phyloP scores from a whole-genome alignment of 2,329 filamentous ascomycete species.

The Microdochium trichocladiopsis region DNA sequence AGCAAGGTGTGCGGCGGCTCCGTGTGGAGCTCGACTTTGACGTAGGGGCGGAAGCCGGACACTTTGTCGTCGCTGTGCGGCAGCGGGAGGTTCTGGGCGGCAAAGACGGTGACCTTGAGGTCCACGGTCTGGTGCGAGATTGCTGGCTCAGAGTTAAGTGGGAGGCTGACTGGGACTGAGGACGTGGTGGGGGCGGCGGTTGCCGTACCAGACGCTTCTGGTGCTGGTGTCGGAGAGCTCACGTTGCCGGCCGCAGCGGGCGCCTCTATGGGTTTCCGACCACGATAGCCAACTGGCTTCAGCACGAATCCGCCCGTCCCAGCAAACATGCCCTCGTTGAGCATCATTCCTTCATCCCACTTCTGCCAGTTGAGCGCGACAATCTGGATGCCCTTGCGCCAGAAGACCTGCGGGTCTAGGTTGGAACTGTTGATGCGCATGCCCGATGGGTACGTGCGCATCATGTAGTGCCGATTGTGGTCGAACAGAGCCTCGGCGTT shows the following conservation, averaged over 20 bases:
- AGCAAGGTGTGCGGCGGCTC: constrained; percentile 36
- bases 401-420: constrained; percentile 76
- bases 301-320: constrained; percentile 79
- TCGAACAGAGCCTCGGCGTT: constrained; percentile 54
- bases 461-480: constrained; percentile 75
- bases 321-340: constrained; percentile 88
- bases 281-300: constrained; percentile 60
- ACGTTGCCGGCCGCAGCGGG: background rate
- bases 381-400: constrained; percentile 84
- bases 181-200: constrained; percentile 7
- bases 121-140: constrained; percentile 54
- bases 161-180: background rate
- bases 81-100: constrained; percentile 69
- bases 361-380: constrained; percentile 93
- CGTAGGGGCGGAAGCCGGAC: constrained; percentile 65
- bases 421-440: constrained; percentile 80
- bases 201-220: background rate
- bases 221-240: background rate
- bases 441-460: constrained; percentile 84
- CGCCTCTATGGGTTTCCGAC: constrained; percentile 16
- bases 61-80: constrained; percentile 42
- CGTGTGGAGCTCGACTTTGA: constrained; percentile 79
- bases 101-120: constrained; percentile 66
- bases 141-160: constrained; percentile 8
- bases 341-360: constrained; percentile 89